These are phyloP conservation scores for Pyrrhoderma lamaoense DNA, from an alignment of 1,284 basidiomycete genomes.

Conservation along the genomic window DNA sequence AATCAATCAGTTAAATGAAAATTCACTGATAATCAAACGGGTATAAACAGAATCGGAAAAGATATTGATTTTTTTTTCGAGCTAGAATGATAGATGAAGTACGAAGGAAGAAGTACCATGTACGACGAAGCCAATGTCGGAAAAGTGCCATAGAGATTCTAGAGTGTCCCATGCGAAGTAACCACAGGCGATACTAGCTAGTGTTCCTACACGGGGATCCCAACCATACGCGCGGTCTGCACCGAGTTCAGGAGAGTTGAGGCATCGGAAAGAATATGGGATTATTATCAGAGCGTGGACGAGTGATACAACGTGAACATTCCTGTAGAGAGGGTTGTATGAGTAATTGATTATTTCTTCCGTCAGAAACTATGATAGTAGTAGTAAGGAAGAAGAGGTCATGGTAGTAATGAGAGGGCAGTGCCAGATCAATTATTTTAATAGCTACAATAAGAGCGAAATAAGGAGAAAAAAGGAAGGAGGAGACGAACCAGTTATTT, in stretches of 20 bases:
- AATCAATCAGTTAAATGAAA: background rate
- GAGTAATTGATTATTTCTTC: too few relatives aligned
- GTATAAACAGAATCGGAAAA: constrained; percentile 2
- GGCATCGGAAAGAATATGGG: constrained; percentile 38
- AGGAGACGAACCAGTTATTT: constrained; percentile 45
- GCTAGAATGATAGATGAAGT: too few relatives aligned
- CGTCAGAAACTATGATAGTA: too few relatives aligned
- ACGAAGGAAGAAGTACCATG: too few relatives aligned
- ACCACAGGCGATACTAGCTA: constrained; percentile 49
- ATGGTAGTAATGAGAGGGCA: too few relatives aligned
- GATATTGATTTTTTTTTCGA: too few relatives aligned
- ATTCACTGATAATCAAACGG: too few relatives aligned
- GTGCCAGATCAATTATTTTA: too few relatives aligned
- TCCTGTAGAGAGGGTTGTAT: too few relatives aligned
- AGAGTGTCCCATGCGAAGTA: constrained; percentile 62
- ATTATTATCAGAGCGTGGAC: constrained; percentile 47
- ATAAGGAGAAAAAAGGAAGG: background rate
- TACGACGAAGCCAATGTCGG: constrained; percentile 53
- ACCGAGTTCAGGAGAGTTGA: constrained; percentile 33
- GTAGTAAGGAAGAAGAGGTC: too few relatives aligned
- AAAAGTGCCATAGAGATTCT: constrained; percentile 48
- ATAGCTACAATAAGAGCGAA: too few relatives aligned
- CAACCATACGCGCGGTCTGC: constrained; percentile 51
- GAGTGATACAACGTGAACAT: constrained; percentile 49
- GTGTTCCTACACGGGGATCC: constrained; percentile 40